phyloP scores from a whole-genome alignment of 345 rosid genomes.

The Rhodamnia rubescens region DNA sequence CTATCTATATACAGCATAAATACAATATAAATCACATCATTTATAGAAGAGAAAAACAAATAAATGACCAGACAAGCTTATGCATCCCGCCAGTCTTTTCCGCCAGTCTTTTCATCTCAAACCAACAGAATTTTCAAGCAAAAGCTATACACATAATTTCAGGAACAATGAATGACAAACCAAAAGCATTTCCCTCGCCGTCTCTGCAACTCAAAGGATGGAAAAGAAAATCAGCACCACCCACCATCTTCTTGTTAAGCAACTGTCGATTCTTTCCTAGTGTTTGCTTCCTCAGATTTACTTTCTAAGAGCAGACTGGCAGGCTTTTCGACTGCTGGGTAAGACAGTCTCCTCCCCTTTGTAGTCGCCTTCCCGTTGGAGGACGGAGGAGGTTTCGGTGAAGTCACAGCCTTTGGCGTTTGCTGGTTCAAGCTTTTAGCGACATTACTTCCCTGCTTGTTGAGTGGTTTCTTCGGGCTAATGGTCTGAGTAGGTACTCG shows the following conservation, averaged over 20 bases:
- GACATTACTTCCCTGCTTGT: constrained; percentile 27
- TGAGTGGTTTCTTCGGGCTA: constrained; percentile 48
- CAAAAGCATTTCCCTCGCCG: background rate
- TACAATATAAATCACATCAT: background rate
- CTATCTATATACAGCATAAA: background rate
- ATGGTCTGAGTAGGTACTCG: constrained; percentile 27
- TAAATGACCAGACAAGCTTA: background rate
- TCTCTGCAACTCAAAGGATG: background rate
- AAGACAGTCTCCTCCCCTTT: constrained; percentile 60
- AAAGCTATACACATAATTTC: background rate
- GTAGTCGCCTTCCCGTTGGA: constrained; percentile 24
- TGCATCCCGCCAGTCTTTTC: background rate
- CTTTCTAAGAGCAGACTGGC: background rate
- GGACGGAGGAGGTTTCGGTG: constrained; percentile 28
- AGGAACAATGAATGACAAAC: background rate
- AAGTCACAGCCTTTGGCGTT: constrained; percentile 31
- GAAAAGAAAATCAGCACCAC: background rate
- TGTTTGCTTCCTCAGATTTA: constrained; percentile 12
- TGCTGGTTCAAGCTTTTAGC: constrained; percentile 30
- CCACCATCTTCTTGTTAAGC: background rate
- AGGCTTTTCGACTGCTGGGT: constrained; percentile 42
- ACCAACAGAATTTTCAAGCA: background rate
- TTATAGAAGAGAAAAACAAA: background rate
- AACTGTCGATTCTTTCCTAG: background rate
- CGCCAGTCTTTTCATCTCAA: background rate